Conservation (phyloP, 108 stramenopile genomes). For the Pseudonitzschia multiseries region DNA sequence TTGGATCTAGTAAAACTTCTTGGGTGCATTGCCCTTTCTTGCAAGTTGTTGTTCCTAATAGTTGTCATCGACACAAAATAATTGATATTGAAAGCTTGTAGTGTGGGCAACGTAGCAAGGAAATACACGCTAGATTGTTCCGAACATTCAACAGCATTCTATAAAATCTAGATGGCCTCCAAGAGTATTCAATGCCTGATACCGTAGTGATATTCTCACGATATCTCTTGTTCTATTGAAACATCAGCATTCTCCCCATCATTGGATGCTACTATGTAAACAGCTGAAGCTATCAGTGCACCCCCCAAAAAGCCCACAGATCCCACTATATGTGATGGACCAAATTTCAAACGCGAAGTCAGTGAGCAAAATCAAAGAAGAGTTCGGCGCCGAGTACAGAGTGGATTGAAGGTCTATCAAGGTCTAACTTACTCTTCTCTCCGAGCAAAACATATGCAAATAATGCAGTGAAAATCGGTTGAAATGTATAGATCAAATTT, state of each 20-base stretch:
- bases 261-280: slow-evolving; percentile 55
- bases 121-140: too few species aligned
- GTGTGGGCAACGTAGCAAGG: too few species aligned
- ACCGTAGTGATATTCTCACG: too few species aligned
- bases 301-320: slow-evolving; percentile 63
- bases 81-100: too few species aligned
- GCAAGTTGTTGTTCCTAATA: too few species aligned
- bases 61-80: too few species aligned
- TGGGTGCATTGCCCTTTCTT: too few species aligned
- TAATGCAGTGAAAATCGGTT: slow-evolving; percentile 82
- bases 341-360: background rate
- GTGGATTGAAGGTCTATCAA: background rate
- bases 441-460: slow-evolving; percentile 79
- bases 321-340: slow-evolving; percentile 33
- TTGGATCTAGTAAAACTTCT: too few species aligned
- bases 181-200: too few species aligned
- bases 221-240: background rate
- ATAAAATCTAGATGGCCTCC: too few species aligned
- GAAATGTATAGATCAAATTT: slow-evolving; percentile 85
- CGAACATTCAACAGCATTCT: too few species aligned
- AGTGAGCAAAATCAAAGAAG: background rate
- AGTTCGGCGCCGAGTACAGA: background rate
- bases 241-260: background rate
- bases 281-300: slow-evolving; percentile 61
- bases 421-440: slow-evolving; percentile 42